Evolutionary conservation across 192 early-diverging fungal genomes (phyloP), one percentile per base, ranked within the genome.

Genomic region (Chytriomyces sp.): DNA sequence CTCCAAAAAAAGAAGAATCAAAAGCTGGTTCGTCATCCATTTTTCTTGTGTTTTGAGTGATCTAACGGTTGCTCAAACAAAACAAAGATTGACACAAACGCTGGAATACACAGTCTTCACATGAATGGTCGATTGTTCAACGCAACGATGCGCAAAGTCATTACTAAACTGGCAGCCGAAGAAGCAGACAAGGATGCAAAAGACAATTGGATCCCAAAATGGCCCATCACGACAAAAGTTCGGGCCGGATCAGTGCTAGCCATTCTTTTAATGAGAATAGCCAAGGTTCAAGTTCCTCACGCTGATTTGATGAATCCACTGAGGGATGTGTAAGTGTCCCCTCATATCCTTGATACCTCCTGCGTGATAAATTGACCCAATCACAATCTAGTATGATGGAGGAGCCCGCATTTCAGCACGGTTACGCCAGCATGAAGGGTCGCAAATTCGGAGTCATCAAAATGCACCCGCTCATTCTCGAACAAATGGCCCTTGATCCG

Each of bases 351-450:
- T 63, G 9, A 20, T 59, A 50, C 47, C 48, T 45, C 16, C n/a
- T 50, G 73, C 74, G 80, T 6, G 83, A 43, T n/a, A 28, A 45
- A 46, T 11, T 47, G 18, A n/a, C 16, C 45, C n/a, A 20, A 20
- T 10, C 23, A 16, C 16, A 35, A 24, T 23, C 13, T 47, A 72
- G 61, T 2, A 59, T 46, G 48, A 57, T 88, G 78, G 83, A 91
- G 69, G 90, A 92, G 49, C 91, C 91, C 1, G 95, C 95, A 8
- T 95, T 98, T 80, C 85, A 86, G 76, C 94, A 96, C 83, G 85
- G 82, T 0, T 69, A 69, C 91, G 91, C 71, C 67, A 84, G 35
- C 84, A 89, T 69, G 50, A 78, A 45, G 20, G 69, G 6, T n/a
- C 61, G 93, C 73, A 86, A 86, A 67, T 75, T 88, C 28, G 95